Evolutionary conservation across 2,329 filamentous ascomycete genomes (phyloP), one percentile per base, ranked within the genome.

Genomic region (Achaetomium macrosporum): DNA sequence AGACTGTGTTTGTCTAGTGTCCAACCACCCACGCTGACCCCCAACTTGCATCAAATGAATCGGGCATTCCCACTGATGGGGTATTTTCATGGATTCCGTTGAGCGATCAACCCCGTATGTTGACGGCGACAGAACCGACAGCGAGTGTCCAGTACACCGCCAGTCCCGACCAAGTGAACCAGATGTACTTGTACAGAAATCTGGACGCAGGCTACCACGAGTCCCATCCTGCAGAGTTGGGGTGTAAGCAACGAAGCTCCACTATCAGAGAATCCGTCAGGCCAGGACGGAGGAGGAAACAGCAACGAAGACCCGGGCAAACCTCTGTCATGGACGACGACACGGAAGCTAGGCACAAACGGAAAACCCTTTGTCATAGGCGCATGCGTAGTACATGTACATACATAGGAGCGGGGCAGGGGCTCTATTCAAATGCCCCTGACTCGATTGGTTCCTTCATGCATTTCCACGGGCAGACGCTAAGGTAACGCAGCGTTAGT

Each of bases 311-410:
- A 9, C 4, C 4, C 12, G 12, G 7, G 6, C 33, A 5, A 36
- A 36, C 12, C 33, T 13, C 12, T 36, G 33, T 30, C 50, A 53
- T 30, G 47, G 53, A 45, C 17, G 49, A 45, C 45, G n/a, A 45
- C 39, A 50, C 53, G 56, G 53, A 46, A 56, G 44, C 56, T 58
- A 56, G 33, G 47, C 45, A 37, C 39, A 54, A 57, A 54, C 15
- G 53, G 53, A n/a, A 50, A 56, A 54, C 50, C 43, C 41, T 54
- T 56, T 58, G 56, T 58, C 56, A 58, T 51, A 39, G 42, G 7
- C 46, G 41, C 45, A 45, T 49, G 29, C 29, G 16, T 30, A 47
- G 25, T 7, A 25, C 25, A 25, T 4, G 25, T 25, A 7, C 25
- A 25, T 25, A 25, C 25, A 25, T 25, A 25, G 20, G 42, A 51